These are phyloP conservation scores for Beauveria pseudobassiana DNA, from an alignment of 2,329 filamentous ascomycete species.

Conservation along the genomic window DNA sequence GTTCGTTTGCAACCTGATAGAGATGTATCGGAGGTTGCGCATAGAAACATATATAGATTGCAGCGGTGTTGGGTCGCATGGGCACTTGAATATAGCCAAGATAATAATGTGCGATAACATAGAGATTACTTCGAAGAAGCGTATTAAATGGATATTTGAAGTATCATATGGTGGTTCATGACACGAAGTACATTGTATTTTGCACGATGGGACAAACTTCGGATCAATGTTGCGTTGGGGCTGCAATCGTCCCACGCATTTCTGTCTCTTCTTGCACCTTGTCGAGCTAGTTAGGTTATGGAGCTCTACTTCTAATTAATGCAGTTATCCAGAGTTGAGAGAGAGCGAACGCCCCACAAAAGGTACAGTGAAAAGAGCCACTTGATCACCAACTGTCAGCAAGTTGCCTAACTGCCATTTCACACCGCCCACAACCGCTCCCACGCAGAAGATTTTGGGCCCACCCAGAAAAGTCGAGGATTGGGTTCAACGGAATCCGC, in stretches of 20 bases:
- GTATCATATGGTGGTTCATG: neutral
- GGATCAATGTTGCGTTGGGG: too few species aligned
- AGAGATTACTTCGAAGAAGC: neutral
- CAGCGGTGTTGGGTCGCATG: neutral
- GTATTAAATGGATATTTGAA: neutral
- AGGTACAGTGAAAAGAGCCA: neutral
- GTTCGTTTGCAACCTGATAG: slow-evolving; percentile 3
- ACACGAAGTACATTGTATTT: neutral
- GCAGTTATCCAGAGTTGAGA: neutral
- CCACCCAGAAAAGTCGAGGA: slow-evolving; percentile 18
- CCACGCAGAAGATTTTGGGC: slow-evolving; percentile 12
- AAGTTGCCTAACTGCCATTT: slow-evolving; percentile 36
- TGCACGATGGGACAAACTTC: too few species aligned
- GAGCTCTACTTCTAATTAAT: too few species aligned
- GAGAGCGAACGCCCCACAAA: too few species aligned
- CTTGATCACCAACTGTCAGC: neutral
- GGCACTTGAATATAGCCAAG: slow-evolving; percentile 5
- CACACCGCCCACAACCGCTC: slow-evolving; percentile 29
- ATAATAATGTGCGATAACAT: neutral
- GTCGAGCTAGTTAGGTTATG: too few species aligned
- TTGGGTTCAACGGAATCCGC: neutral
- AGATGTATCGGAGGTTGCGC: neutral
- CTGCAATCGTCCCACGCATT: too few species aligned
- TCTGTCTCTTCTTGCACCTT: too few species aligned
- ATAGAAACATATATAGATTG: slow-evolving; percentile 7